Percentiles rank a stretch among this genome's conserved stretches.
phyloP scores from a whole-genome alignment of 345 rosid genomes.

The Euphorbia pulcherrima region DNA sequence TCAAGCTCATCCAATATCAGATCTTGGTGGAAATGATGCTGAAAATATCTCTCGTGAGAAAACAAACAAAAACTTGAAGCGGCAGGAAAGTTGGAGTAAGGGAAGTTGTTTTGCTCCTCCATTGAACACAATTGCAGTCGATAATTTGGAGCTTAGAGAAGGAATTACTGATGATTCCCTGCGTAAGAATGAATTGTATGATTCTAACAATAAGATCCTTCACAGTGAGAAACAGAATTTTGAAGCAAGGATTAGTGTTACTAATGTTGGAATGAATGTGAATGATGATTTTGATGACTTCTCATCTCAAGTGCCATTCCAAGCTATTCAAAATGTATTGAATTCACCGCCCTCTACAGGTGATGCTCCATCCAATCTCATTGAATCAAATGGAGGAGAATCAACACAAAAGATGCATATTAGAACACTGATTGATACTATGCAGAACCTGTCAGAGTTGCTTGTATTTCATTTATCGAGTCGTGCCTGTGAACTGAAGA shows the following conservation, averaged over 20 bases:
- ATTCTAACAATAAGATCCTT: constrained; percentile 23
- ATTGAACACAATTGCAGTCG: constrained; percentile 18
- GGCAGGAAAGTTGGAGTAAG: constrained; percentile 14
- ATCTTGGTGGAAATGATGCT: constrained; percentile 20
- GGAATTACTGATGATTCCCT: constrained; percentile 24
- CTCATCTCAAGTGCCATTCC: constrained; percentile 39
- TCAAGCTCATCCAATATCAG: constrained; percentile 32
- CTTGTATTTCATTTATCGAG: constrained; percentile 56
- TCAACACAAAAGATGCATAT: constrained; percentile 31
- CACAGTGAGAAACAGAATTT: constrained; percentile 23
- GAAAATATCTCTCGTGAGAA: constrained; percentile 26
- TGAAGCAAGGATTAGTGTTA: constrained; percentile 17
- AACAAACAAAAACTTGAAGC: constrained; percentile 17
- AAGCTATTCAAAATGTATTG: constrained; percentile 29
- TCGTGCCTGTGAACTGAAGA: constrained; percentile 48
- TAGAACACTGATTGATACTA: constrained; percentile 40
- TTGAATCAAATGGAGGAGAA: constrained; percentile 20
- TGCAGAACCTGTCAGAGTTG: constrained; percentile 68
- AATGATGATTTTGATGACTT: constrained; percentile 28
- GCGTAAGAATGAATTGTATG: constrained; percentile 24
- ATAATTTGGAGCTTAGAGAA: constrained; percentile 16
- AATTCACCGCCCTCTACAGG: constrained; percentile 40
- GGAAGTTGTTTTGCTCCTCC: constrained; percentile 21
- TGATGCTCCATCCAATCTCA: constrained; percentile 23
- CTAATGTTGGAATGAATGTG: constrained; percentile 27